Evolutionary conservation across 2,329 filamentous ascomycete species (phyloP).

Genomic region (Ascochyta fabae): DNA sequence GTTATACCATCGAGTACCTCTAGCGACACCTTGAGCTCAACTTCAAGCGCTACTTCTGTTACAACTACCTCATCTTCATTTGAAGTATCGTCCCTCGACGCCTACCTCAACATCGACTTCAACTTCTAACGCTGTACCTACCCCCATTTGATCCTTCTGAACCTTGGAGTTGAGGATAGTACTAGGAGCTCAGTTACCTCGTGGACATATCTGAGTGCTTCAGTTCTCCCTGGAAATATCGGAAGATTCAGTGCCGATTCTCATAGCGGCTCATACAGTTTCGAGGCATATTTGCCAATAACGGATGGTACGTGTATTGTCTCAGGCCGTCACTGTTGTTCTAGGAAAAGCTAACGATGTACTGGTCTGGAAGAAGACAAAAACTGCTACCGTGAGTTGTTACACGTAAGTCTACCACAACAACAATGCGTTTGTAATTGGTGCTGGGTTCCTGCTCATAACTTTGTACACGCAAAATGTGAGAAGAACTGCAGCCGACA

Average conservation of each 20-base stretch:
- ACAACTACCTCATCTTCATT: no score
- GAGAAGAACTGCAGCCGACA: neutral
- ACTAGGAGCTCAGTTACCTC: no score
- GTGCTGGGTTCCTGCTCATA: neutral
- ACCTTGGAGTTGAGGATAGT: no score
- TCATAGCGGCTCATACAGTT: neutral
- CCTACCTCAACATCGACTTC: no score
- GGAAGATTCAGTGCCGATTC: neutral
- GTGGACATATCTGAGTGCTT: no score
- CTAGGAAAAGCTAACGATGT: neutral
- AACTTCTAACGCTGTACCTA: no score
- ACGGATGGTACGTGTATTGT: neutral
- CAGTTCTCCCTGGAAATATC: no score
- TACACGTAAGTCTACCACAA: neutral
- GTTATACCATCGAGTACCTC: no score
- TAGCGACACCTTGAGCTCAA: no score
- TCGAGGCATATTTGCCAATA: neutral
- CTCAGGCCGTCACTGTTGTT: neutral
- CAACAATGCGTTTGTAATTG: neutral
- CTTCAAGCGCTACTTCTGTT: no score
- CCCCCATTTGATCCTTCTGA: no score
- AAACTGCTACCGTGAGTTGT: neutral
- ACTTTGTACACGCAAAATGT: neutral
- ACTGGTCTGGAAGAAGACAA: neutral
- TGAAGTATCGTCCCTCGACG: no score